phyloP scores from a whole-genome alignment of 306 rosid species.

The Ochetophila trinervis region DNA sequence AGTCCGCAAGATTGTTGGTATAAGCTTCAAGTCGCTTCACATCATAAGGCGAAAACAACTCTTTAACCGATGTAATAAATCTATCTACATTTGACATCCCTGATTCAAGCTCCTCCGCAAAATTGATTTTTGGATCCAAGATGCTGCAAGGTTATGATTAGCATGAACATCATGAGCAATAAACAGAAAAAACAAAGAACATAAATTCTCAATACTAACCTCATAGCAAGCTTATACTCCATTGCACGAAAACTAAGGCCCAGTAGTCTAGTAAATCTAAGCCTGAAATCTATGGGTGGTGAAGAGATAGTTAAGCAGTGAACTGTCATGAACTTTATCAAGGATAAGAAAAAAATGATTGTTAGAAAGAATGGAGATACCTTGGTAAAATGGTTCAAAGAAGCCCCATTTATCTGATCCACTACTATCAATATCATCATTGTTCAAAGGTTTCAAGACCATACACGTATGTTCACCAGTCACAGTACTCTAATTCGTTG shows the following conservation, averaged over 20 bases:
- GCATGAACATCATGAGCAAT: constrained; percentile 27
- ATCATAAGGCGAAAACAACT: constrained; percentile 68
- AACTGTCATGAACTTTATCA: constrained; percentile 4
- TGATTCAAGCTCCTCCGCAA: constrained; percentile 53
- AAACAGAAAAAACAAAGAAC: constrained; percentile 14
- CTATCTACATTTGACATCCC: constrained; percentile 31
- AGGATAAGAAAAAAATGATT: constrained; percentile 4
- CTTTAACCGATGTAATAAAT: constrained; percentile 48
- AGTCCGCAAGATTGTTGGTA: constrained; percentile 72
- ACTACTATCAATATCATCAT: constrained; percentile 77
- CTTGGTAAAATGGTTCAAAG: constrained; percentile 74
- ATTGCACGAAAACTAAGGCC: constrained; percentile 54
- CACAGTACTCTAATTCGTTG: constrained; percentile 55
- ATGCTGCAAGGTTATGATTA: constrained; percentile 50
- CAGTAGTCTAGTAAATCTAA: constrained; percentile 63
- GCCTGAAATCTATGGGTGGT: constrained; percentile 60
- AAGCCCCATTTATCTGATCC: constrained; percentile 62
- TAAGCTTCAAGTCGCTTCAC: constrained; percentile 94
- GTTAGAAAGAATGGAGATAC: constrained; percentile 36
- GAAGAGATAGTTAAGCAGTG: constrained; percentile 26
- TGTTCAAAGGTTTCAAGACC: constrained; percentile 78
- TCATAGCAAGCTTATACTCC: constrained; percentile 90
- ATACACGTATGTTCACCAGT: constrained; percentile 96
- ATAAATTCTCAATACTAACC: constrained; percentile 45
- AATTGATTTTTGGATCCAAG: constrained; percentile 84